A percentile compares a stretch with the other conserved stretches of the same genome.
phyloP scores from a whole-genome alignment of 805 yeast species.

The Candida bentonensis region DNA sequence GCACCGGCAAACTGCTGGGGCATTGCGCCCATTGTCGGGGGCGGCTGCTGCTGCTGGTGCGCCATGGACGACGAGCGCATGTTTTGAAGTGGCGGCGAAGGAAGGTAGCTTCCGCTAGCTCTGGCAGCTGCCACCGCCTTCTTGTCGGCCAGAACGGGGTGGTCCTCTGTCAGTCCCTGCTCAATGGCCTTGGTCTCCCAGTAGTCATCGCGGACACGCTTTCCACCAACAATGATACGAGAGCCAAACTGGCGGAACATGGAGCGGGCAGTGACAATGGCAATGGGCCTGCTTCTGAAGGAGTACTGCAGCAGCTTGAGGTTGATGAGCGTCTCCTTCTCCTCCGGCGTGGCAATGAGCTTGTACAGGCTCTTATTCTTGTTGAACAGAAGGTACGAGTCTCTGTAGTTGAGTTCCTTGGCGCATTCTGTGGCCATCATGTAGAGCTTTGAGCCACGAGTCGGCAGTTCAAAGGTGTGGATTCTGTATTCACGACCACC shows the following conservation, averaged over 20 bases:
- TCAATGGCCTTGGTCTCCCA: constrained; percentile 33
- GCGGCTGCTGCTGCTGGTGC: not conserved
- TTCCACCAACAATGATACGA: constrained; percentile 31
- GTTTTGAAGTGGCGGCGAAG: constrained; percentile 2
- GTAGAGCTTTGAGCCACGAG: constrained; percentile 24
- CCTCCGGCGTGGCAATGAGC: constrained; percentile 23
- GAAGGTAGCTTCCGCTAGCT: constrained; percentile 3
- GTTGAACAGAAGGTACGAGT: constrained; percentile 38
- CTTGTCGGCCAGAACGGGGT: constrained; percentile 26
- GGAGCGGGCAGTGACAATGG: constrained; percentile 29
- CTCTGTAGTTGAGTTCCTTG: constrained; percentile 30
- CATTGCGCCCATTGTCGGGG: no score
- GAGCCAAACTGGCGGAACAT: constrained; percentile 40
- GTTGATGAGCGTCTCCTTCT: constrained; percentile 24
- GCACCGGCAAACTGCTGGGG: no score
- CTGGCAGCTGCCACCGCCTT: constrained; percentile 2
- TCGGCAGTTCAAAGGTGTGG: constrained; percentile 28
- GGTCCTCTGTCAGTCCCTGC: constrained; percentile 31
- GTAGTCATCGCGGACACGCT: constrained; percentile 39
- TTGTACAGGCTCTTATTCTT: constrained; percentile 26
- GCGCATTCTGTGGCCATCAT: constrained; percentile 30
- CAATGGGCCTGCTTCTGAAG: constrained; percentile 21
- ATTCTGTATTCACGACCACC: constrained; percentile 29
- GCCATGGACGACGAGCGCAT: not conserved
- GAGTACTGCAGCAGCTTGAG: constrained; percentile 18